Percentiles rank a stretch among this genome's conserved stretches.
These are phyloP conservation scores for Ogataea nitratoaversa DNA, from an alignment of 805 yeast species.

Conservation along the genomic window DNA sequence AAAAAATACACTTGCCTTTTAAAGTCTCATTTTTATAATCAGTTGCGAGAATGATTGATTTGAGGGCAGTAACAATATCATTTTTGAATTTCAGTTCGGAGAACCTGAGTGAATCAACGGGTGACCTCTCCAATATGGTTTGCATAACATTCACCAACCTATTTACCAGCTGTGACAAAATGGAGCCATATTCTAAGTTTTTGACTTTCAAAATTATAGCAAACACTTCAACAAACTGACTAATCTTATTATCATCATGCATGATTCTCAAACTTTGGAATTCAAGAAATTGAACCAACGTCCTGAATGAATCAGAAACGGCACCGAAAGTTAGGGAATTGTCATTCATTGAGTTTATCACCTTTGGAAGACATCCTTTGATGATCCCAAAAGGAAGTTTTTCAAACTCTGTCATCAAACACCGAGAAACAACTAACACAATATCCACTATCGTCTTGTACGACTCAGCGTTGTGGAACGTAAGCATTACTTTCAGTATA, in stretches of 20 bases:
- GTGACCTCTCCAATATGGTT: constrained; percentile 1
- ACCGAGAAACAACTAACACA: constrained; percentile 9
- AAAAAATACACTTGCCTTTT: constrained; percentile 11
- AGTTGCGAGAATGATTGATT: constrained; percentile 12
- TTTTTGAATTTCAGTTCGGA: constrained; percentile 9
- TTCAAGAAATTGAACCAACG: constrained; percentile 9
- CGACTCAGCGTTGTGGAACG: constrained; percentile 9
- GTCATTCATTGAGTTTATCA: constrained; percentile 16
- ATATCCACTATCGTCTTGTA: constrained; percentile 12
- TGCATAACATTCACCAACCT: constrained; percentile 7
- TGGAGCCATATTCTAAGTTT: constrained; percentile 7
- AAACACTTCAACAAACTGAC: constrained; percentile 10
- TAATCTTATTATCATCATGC: constrained; percentile 7
- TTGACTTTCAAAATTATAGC: constrained; percentile 12
- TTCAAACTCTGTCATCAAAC: constrained; percentile 9
- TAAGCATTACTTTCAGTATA: constrained; percentile 16
- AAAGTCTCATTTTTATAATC: constrained; percentile 11
- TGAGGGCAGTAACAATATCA: constrained; percentile 14
- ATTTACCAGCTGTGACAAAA: constrained; percentile 3
- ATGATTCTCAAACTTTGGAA: constrained; percentile 1
- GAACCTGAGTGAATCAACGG: not conserved
- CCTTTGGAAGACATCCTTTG: constrained; percentile 11
- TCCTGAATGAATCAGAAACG: constrained; percentile 9
- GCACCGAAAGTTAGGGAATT: constrained; percentile 2
- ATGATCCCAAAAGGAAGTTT: constrained; percentile 19